A percentile compares a stretch with the other conserved stretches of the same genome.
phyloP scores from a whole-genome alignment of 2,329 filamentous ascomycete genomes.

The Talaromyces pinophilus region DNA sequence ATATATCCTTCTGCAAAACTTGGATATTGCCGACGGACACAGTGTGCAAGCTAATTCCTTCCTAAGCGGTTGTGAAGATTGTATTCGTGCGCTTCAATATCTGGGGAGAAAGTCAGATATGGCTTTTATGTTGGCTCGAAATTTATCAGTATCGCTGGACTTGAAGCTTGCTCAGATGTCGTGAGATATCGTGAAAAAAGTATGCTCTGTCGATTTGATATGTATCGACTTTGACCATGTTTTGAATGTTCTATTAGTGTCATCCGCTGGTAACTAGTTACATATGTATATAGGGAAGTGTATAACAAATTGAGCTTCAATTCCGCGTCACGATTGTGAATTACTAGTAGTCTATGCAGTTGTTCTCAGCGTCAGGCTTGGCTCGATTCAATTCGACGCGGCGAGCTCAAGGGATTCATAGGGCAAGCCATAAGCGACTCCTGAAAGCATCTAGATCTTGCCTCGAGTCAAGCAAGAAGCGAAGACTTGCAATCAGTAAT shows the following conservation, averaged over 20 bases:
- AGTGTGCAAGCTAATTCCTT: slow-evolving; percentile 5
- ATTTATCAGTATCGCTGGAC: slow-evolving; percentile 8
- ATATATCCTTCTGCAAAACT: slow-evolving; percentile 40
- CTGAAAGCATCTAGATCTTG: not conserved
- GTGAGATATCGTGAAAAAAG: not conserved
- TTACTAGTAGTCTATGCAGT: not conserved
- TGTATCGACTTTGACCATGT: not conserved
- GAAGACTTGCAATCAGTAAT: not conserved
- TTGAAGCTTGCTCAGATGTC: slow-evolving; percentile 19
- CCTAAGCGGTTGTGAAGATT: slow-evolving; percentile 47
- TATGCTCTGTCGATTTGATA: not conserved
- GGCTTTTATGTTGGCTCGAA: slow-evolving; percentile 43
- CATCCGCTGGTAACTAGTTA: not conserved
- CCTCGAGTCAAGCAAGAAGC: not conserved
- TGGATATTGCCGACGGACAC: not conserved
- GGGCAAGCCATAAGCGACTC: not conserved
- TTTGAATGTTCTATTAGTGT: not conserved
- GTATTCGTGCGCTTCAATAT: slow-evolving; percentile 57
- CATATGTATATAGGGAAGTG: not conserved
- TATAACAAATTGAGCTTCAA: not conserved
- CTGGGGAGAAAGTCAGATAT: slow-evolving; percentile 60
- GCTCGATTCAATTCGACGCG: not conserved
- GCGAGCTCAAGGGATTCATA: not conserved
- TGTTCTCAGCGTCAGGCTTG: not conserved
- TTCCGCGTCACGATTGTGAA: not conserved